These are phyloP conservation scores for Pyrus pyrifolia DNA, from an alignment of 306 rosid species.

Conservation along the genomic window DNA sequence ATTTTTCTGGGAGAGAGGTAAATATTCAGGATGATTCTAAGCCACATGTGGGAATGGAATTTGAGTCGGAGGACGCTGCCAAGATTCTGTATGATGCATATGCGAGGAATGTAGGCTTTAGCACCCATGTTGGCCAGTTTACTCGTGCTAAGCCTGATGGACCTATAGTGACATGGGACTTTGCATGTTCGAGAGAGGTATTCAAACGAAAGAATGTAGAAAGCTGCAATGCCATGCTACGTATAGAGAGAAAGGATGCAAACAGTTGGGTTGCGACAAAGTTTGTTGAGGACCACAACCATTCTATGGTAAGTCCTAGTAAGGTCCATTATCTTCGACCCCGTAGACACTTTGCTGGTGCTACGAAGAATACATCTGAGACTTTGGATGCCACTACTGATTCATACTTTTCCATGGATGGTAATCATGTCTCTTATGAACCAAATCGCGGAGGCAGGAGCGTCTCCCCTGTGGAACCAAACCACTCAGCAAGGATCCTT, in stretches of 20 bases:
- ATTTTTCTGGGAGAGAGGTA: conserved; percentile 31
- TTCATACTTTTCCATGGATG: conserved; percentile 33
- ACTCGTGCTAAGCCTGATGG: conserved; percentile 64
- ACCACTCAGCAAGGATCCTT: conserved; percentile 31
- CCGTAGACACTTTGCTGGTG: conserved; percentile 63
- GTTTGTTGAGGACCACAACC: conserved; percentile 77
- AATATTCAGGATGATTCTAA: conserved; percentile 31
- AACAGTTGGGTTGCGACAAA: conserved; percentile 51
- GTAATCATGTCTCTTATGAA: conserved; percentile 36
- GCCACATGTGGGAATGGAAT: conserved; percentile 62
- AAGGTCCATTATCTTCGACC: conserved; percentile 56
- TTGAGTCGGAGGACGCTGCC: conserved; percentile 64
- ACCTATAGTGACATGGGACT: conserved; percentile 68
- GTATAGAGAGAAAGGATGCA: conserved; percentile 54
- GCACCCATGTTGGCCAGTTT: conserved; percentile 64
- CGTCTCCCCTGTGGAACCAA: conserved; percentile 47
- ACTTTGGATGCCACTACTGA: conserved; percentile 37
- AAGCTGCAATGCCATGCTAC: conserved; percentile 73
- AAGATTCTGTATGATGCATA: conserved; percentile 54
- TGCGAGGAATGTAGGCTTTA: conserved; percentile 51
- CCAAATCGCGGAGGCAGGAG: conserved; percentile 29
- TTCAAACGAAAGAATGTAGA: conserved; percentile 57
- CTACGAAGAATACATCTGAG: conserved; percentile 41
- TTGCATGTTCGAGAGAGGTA: conserved; percentile 65
- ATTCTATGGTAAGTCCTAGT: conserved; percentile 43